Conservation (phyloP, 2,329 filamentous ascomycete genomes). For the Sarocladium brachiariae region DNA sequence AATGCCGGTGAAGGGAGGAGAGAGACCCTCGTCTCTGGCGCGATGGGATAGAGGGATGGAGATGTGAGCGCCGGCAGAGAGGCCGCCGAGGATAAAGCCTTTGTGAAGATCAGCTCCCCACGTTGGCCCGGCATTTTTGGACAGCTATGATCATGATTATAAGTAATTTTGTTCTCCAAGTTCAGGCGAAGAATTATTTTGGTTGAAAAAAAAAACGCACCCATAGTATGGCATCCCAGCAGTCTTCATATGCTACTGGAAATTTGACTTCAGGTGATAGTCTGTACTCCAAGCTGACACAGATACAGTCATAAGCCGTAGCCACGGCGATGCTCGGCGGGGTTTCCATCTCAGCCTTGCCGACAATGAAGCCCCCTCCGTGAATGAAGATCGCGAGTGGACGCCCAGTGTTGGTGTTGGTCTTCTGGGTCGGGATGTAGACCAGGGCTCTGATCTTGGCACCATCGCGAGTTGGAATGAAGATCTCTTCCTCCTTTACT, state of each 20-base stretch:
- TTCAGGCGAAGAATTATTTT: no score
- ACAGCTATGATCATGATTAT: not conserved
- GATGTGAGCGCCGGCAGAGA: slow-evolving; percentile 22
- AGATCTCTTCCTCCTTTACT: not conserved
- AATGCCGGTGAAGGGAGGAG: slow-evolving; percentile 11
- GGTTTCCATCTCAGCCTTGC: not conserved
- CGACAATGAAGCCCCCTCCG: not conserved
- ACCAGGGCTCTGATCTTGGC: not conserved
- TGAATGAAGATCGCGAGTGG: not conserved
- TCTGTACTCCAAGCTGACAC: not conserved
- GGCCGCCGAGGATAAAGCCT: slow-evolving; percentile 19
- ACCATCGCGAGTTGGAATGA: not conserved
- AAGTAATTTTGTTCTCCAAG: no score
- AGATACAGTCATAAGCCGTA: not conserved
- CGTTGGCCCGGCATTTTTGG: not conserved
- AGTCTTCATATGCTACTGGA: not conserved
- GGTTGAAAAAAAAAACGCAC: no score
- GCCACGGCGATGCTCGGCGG: not conserved
- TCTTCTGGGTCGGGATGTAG: not conserved
- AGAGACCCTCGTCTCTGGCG: slow-evolving; percentile 10
- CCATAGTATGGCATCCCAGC: not conserved
- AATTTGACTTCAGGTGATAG: not conserved
- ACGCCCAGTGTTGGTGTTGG: not conserved
- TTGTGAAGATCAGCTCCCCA: slow-evolving; percentile 11
- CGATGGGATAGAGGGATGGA: slow-evolving; percentile 19